Percentiles rank a stretch among this genome's conserved stretches.
Conservation (phyloP, 2,329 filamentous ascomycete species). For the Ophiostoma triangulosporum region DNA sequence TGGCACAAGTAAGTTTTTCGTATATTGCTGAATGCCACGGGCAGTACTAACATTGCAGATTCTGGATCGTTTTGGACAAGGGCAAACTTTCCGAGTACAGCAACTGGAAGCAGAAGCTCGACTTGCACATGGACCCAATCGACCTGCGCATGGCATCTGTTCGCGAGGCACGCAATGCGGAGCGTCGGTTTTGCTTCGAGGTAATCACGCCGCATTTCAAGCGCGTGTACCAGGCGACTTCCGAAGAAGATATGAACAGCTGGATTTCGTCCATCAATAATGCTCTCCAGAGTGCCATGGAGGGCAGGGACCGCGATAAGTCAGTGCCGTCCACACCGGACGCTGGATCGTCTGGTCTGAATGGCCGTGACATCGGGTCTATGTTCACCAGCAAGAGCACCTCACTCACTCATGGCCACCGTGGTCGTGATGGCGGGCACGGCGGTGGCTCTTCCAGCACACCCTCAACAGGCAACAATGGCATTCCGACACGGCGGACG, state of each 20-base stretch:
- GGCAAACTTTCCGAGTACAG: slow-evolving; percentile 96
- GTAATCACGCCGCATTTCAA: slow-evolving; percentile 95
- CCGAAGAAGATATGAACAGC: slow-evolving; percentile 92
- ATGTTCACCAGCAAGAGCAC: slow-evolving; percentile 86
- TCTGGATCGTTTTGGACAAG: slow-evolving; percentile 97
- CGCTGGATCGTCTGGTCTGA: slow-evolving; percentile 36
- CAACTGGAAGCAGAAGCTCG: slow-evolving; percentile 96
- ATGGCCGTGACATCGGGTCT: slow-evolving; percentile 78
- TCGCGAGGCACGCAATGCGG: slow-evolving; percentile 84
- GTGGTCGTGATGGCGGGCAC: slow-evolving; percentile 3
- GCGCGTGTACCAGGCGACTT: slow-evolving; percentile 92
- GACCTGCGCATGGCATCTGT: slow-evolving; percentile 95
- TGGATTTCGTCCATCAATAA: slow-evolving; percentile 98
- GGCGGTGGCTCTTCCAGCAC: slow-evolving; percentile 20
- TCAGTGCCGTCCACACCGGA: slow-evolving; percentile 23
- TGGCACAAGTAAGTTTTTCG: slow-evolving; percentile 69
- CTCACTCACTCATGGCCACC: slow-evolving; percentile 43
- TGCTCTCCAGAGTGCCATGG: slow-evolving; percentile 87
- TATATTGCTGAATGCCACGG: neutral
- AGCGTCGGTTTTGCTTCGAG: slow-evolving; percentile 93
- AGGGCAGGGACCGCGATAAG: slow-evolving; percentile 53
- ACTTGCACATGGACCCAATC: slow-evolving; percentile 95
- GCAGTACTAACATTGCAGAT: slow-evolving; percentile 24
- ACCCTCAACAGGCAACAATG: slow-evolving; percentile 28
- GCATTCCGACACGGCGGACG: slow-evolving; percentile 65